Base-by-base conservation (phyloP, 2,329 filamentous ascomycete species). In the Colletotrichum scovillei region DNA sequence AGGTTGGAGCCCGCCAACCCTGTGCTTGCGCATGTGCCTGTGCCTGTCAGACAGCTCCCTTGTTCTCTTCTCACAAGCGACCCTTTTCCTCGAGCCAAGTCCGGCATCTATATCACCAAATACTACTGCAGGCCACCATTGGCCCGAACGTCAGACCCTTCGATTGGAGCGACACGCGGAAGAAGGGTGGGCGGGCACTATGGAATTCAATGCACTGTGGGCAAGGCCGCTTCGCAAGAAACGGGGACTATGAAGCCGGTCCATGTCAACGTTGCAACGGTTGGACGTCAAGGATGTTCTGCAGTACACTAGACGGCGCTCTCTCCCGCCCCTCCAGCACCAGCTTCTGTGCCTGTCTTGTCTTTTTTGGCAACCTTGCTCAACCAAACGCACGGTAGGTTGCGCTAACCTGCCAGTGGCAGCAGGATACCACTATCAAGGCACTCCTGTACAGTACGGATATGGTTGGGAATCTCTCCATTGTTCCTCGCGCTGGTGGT, bases 321-420 rank as follows among this genome's bases (percentile, higher is more conserved):
- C 70, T 70, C 60, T 73, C 70, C 70, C 70, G 70, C 67, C 67
- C 70, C 70, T 73, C 67, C 70, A 65, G 66, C 66, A 65, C 66
- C 60, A 62, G 53, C 63, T 30, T 56, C 16, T 32, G 22, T 65
- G 53, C 63, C 49, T 56, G n/a, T 32, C 28, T 58, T 9, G 26
- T 14, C 38, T 42, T 38, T 22, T 59, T 32, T 22, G 30, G 19
- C 26, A 58, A 30, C 46, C 11, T 55, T 30, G 16, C 46, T 26
- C 62, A 14, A 28, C 30, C 30, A 22, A 38, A 53, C 22, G 59
- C 60, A 57, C 8, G 12, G 16, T 38, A 42, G 56, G 32, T 22
- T 58, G n/a, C 19, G 12, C 26, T 24, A 16, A 53, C 16, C 46
- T 12, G 12, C 8, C 42, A 49, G 42, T 19, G n/a, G 16, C 19